A percentile compares a stretch with the other conserved stretches of the same genome.
These are phyloP conservation scores for Dimargaris xerosporica DNA, from an alignment of 192 early-diverging fungal species.

Conservation along the genomic window DNA sequence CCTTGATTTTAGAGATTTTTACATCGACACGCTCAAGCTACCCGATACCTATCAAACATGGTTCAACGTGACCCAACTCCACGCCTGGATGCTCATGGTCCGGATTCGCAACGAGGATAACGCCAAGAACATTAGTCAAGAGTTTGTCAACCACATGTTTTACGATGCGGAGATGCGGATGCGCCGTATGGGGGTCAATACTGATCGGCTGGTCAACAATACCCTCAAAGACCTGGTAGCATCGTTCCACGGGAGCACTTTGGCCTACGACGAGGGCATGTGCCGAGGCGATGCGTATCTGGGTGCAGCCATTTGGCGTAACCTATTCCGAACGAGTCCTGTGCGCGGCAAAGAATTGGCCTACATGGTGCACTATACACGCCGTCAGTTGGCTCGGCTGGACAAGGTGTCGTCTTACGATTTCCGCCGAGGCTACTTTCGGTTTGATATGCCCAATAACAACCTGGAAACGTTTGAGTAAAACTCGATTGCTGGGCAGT, in stretches of 20 bases:
- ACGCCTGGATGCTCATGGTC: conserved; percentile 88
- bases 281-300: conserved; percentile 71
- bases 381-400: conserved; percentile 18
- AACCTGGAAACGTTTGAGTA: too few relatives aligned
- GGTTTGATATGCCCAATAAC: conserved; percentile 18
- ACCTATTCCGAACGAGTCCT: conserved; percentile 13
- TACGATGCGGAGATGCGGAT: conserved; percentile 76
- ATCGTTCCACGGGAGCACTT: conserved; percentile 71
- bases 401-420: conserved; percentile 15
- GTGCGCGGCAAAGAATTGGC: background rate
- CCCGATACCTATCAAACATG: conserved; percentile 89
- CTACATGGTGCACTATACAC: conserved; percentile 9
- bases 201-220: conserved; percentile 52
- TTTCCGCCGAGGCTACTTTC: conserved; percentile 19
- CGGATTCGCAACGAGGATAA: conserved; percentile 53
- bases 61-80: conserved; percentile 79
- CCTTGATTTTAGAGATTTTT: conserved; percentile 24
- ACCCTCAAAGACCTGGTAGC: conserved; percentile 68
- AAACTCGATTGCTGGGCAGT: too few relatives aligned
- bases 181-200: conserved; percentile 57
- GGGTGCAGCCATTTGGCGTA: conserved; percentile 77
- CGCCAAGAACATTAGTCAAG: conserved; percentile 72
- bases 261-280: conserved; percentile 88
- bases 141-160: conserved; percentile 76
- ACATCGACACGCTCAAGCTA: conserved; percentile 32